Conservation (phyloP, 169 alveolate species). For the Eimeria mitis region DNA sequence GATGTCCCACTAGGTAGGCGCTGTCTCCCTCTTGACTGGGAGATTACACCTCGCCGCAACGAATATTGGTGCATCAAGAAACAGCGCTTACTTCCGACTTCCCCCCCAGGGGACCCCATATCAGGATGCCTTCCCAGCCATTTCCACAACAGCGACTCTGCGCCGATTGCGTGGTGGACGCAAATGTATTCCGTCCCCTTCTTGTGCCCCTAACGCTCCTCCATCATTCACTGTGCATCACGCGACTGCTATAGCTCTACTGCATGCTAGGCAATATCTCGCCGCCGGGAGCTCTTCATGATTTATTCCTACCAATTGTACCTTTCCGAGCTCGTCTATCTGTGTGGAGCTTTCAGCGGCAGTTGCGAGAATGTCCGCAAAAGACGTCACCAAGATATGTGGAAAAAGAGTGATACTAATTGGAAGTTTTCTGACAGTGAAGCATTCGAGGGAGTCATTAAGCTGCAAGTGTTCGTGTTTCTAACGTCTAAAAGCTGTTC, state of each 20-base stretch:
- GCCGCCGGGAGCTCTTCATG: neutral
- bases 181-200: neutral
- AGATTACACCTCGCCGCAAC: neutral
- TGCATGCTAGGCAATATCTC: neutral
- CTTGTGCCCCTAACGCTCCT: neutral
- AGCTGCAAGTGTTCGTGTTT: neutral
- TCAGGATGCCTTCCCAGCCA: neutral
- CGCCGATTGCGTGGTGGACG: neutral
- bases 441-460: neutral
- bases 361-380: neutral
- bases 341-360: neutral
- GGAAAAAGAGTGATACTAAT: neutral
- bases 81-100: neutral
- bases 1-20: too few species aligned
- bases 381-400: neutral
- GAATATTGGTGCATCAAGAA: neutral
- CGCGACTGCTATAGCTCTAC: too few species aligned
- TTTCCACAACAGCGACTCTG: neutral
- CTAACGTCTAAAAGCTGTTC: neutral
- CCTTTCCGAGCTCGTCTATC: neutral
- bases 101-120: neutral
- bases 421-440: neutral
- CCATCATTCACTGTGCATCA: too few species aligned
- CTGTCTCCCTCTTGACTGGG: neutral
- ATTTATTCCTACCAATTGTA: neutral